Percentiles rank a stretch among this genome's conserved stretches.
Evolutionary conservation across 495 filamentous ascomycete species (phyloP).

Genomic region (Lasiosphaeris hirsuta): DNA sequence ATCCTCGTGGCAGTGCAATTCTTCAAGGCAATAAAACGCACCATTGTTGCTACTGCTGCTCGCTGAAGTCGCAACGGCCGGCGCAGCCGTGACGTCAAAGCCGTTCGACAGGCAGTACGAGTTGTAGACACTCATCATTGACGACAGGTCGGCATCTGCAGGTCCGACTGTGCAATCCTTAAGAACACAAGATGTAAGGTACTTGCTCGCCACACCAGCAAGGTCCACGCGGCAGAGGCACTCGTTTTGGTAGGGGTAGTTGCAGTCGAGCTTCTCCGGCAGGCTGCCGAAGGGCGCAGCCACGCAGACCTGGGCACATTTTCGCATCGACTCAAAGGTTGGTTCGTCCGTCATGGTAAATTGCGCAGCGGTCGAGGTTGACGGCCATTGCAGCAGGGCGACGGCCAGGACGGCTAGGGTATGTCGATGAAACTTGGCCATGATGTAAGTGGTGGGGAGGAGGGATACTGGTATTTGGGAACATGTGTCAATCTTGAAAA

Average conservation of each 20-base stretch:
- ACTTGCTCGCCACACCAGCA: slow-evolving; percentile 7
- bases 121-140: slow-evolving; percentile 9
- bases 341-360: neutral
- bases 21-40: neutral
- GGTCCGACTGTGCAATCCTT: slow-evolving; percentile 9
- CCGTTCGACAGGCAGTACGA: slow-evolving; percentile 12
- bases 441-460: no score
- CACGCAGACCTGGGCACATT: slow-evolving; percentile 10
- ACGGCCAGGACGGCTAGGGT: no score
- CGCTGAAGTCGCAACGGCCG: neutral
- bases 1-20: no score
- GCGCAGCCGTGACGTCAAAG: slow-evolving; percentile 11
- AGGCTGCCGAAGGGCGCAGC: slow-evolving; percentile 7
- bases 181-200: slow-evolving; percentile 5
- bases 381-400: no score
- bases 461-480: no score
- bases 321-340: slow-evolving; percentile 9
- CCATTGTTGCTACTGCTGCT: neutral
- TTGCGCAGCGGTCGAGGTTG: no score
- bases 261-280: slow-evolving; percentile 1
- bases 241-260: slow-evolving; percentile 14
- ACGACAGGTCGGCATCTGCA: slow-evolving; percentile 3
- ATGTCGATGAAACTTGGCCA: no score
- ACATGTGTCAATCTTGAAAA: no score
- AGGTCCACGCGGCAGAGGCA: slow-evolving; percentile 11